A percentile compares a stretch with the other conserved stretches of the same genome.
phyloP scores from a whole-genome alignment of 441 rosid species.

The Pelargonium cotyledonis region DNA sequence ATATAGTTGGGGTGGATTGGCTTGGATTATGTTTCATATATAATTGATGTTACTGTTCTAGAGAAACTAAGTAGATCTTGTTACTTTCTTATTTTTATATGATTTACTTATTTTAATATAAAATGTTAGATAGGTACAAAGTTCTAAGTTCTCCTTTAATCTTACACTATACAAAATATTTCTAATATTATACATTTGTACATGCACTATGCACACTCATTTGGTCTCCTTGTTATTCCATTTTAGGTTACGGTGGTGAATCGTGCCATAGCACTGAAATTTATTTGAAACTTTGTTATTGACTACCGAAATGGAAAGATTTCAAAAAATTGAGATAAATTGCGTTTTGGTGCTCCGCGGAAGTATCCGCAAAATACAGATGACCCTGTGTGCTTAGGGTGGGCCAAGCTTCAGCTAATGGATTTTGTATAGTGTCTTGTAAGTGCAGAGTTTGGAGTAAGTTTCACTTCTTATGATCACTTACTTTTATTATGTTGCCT shows the following conservation, averaged over 20 bases:
- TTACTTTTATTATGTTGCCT: background rate
- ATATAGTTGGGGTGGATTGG: too few species aligned
- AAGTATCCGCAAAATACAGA: slow-evolving; percentile 68
- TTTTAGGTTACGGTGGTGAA: slow-evolving; percentile 69
- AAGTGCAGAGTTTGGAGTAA: slow-evolving; percentile 75
- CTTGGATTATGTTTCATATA: too few species aligned
- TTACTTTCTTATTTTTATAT: too few species aligned
- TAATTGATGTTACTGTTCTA: too few species aligned
- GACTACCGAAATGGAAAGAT: slow-evolving; percentile 60
- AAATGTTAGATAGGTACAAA: too few species aligned
- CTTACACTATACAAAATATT: too few species aligned
- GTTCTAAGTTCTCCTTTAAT: too few species aligned
- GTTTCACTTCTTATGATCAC: slow-evolving; percentile 12
- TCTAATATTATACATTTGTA: background rate
- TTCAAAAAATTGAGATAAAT: slow-evolving; percentile 50
- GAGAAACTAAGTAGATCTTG: too few species aligned
- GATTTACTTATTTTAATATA: too few species aligned
- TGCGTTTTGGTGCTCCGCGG: slow-evolving; percentile 89
- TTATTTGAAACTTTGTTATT: slow-evolving; percentile 58
- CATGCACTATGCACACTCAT: background rate
- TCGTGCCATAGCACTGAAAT: slow-evolving; percentile 68
- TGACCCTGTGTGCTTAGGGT: slow-evolving; percentile 34
- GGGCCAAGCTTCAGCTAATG: slow-evolving; percentile 95
- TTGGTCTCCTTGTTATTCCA: slow-evolving; percentile 2
- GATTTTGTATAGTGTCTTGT: slow-evolving; percentile 77